A percentile compares a stretch with the other conserved stretches of the same genome.
These are phyloP conservation scores for Ustilago curta DNA, from an alignment of 1,284 basidiomycete genomes.

Conservation along the genomic window DNA sequence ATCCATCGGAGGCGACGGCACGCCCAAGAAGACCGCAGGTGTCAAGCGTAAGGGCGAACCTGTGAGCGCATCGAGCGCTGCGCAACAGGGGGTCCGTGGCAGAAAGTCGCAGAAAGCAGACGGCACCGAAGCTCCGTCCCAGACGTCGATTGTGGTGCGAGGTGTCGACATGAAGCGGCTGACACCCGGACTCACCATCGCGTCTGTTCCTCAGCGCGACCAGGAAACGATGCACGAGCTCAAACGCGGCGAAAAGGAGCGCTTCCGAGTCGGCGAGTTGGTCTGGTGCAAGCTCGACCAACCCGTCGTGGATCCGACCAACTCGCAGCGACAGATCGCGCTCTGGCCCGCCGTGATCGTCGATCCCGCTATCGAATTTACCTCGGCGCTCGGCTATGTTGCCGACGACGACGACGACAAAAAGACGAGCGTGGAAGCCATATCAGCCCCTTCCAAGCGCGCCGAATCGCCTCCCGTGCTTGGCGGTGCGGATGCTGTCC, in stretches of 20 bases:
- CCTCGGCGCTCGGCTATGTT: constrained; percentile 11
- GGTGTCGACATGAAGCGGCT: constrained; percentile 42
- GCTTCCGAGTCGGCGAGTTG: constrained; percentile 52
- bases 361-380: constrained; percentile 28
- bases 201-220: constrained; percentile 44
- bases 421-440: constrained; percentile 26
- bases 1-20: constrained; percentile 12
- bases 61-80: constrained; percentile 28
- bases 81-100: constrained; percentile 4
- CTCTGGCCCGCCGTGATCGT: constrained; percentile 46
- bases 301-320: constrained; percentile 35
- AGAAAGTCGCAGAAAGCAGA: constrained; percentile 17
- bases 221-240: constrained; percentile 39
- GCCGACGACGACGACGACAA: constrained; percentile 14
- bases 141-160: constrained; percentile 32
- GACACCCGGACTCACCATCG: constrained; percentile 37
- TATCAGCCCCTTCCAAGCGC: constrained; percentile 19
- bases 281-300: constrained; percentile 42
- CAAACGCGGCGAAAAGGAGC: constrained; percentile 44
- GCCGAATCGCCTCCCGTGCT: constrained; percentile 18
- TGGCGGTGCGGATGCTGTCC: constrained; percentile 1
- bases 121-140: not conserved
- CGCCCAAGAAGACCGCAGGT: constrained; percentile 19
- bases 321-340: constrained; percentile 18
- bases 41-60: constrained; percentile 33